These are phyloP conservation scores for Neoscytalidium dimidiatum DNA, from an alignment of 2,329 filamentous ascomycete genomes.

Conservation along the genomic window DNA sequence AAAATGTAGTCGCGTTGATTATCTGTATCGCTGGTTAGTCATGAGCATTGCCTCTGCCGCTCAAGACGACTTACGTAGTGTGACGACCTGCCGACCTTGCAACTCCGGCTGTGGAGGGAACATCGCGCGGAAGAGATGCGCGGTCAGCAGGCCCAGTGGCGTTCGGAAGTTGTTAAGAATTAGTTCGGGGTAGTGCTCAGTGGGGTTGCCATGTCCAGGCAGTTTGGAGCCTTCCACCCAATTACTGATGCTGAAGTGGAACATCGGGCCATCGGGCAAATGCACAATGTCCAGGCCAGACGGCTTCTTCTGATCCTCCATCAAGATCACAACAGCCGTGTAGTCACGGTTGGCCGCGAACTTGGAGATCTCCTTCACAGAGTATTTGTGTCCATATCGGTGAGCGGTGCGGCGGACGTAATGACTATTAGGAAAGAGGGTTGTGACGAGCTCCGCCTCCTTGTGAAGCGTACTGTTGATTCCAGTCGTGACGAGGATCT, in stretches of 20 bases:
- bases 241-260: slow-evolving; percentile 88
- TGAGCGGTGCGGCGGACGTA: slow-evolving; percentile 88
- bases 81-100: slow-evolving; percentile 84
- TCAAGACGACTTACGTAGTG: slow-evolving; percentile 54
- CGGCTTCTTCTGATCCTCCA: slow-evolving; percentile 86
- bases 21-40: slow-evolving; percentile 41
- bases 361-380: slow-evolving; percentile 82
- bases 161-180: slow-evolving; percentile 95
- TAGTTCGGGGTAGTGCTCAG: slow-evolving; percentile 86
- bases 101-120: slow-evolving; percentile 84
- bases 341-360: slow-evolving; percentile 83
- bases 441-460: slow-evolving; percentile 75
- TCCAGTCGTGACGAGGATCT: slow-evolving; percentile 89
- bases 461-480: slow-evolving; percentile 86
- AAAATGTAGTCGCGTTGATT: slow-evolving; percentile 98
- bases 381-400: slow-evolving; percentile 86
- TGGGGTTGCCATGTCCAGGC: slow-evolving; percentile 86
- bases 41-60: not conserved
- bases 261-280: slow-evolving; percentile 81
- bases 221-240: slow-evolving; percentile 88
- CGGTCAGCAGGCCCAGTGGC: slow-evolving; percentile 83
- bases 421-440: slow-evolving; percentile 75
- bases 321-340: slow-evolving; percentile 80
- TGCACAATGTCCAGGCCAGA: slow-evolving; percentile 82
- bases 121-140: slow-evolving; percentile 75